Conservation (phyloP, 2,329 filamentous ascomycete genomes). For the Orbilia brochopaga region DNA sequence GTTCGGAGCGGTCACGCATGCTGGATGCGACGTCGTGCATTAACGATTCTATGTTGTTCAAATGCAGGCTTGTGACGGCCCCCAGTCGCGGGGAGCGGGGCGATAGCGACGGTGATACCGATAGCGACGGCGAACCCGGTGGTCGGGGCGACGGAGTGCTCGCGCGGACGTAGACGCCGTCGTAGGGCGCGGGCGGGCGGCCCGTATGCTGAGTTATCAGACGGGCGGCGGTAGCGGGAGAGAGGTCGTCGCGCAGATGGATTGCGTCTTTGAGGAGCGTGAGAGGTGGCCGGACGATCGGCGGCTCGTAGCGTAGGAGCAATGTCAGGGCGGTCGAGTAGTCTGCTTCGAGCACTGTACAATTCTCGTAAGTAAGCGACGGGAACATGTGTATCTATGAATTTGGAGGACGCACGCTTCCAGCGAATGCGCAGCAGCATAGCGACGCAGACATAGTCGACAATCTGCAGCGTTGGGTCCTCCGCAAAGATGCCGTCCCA, state of each 20-base stretch:
- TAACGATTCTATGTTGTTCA: slow-evolving; percentile 64
- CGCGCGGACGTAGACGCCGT: slow-evolving; percentile 46
- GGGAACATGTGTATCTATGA: slow-evolving; percentile 20
- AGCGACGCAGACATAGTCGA: slow-evolving; percentile 89
- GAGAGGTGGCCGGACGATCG: slow-evolving; percentile 69
- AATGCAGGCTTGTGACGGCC: slow-evolving; percentile 62
- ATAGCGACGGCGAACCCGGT: slow-evolving; percentile 1
- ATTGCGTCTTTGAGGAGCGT: slow-evolving; percentile 86
- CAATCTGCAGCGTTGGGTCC: slow-evolving; percentile 76
- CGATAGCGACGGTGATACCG: slow-evolving; percentile 54
- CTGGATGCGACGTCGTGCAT: slow-evolving; percentile 78
- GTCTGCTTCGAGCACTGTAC: slow-evolving; percentile 78
- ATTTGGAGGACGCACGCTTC: slow-evolving; percentile 69
- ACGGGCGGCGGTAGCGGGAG: slow-evolving; percentile 54
- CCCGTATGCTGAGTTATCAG: slow-evolving; percentile 36
- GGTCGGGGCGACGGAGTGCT: slow-evolving; percentile 27
- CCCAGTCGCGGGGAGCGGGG: slow-evolving; percentile 56
- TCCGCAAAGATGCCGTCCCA: slow-evolving; percentile 94
- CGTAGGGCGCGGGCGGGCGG: slow-evolving; percentile 15
- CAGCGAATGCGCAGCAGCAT: slow-evolving; percentile 93
- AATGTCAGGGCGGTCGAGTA: slow-evolving; percentile 84
- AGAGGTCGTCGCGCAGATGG: slow-evolving; percentile 72
- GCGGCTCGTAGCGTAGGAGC: slow-evolving; percentile 79
- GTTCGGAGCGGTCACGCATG: slow-evolving; percentile 74
- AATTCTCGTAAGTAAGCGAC: background rate